Conservation (phyloP, 2,329 filamentous ascomycete species). For the Cylindrodendrum hubeiense region DNA sequence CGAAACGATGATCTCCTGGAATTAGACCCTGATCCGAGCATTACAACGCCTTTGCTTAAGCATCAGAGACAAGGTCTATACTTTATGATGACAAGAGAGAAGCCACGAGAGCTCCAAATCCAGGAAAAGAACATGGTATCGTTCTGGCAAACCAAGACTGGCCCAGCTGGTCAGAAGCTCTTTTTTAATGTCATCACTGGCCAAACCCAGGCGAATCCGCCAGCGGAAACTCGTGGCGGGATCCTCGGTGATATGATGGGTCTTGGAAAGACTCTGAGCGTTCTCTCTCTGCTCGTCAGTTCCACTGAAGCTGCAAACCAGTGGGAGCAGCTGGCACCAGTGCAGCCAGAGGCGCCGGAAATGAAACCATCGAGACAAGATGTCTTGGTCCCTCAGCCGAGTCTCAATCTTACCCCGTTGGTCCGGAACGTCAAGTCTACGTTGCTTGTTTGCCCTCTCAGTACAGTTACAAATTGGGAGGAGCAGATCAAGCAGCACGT, state of each 20-base stretch:
- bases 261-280: slow-evolving; percentile 87
- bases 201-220: slow-evolving; percentile 68
- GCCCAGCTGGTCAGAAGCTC: slow-evolving; percentile 63
- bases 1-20: slow-evolving; percentile 81
- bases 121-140: slow-evolving; percentile 75
- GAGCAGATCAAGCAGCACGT: slow-evolving; percentile 90
- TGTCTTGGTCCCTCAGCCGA: slow-evolving; percentile 49
- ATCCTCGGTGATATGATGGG: slow-evolving; percentile 91
- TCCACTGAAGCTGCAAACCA: slow-evolving; percentile 71
- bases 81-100: slow-evolving; percentile 87
- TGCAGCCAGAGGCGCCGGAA: slow-evolving; percentile 59
- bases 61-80: slow-evolving; percentile 93
- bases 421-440: slow-evolving; percentile 81
- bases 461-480: slow-evolving; percentile 94
- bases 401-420: slow-evolving; percentile 64
- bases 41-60: slow-evolving; percentile 78
- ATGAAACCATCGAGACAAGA: slow-evolving; percentile 52
- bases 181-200: slow-evolving; percentile 92
- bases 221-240: slow-evolving; percentile 77
- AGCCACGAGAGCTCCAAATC: slow-evolving; percentile 68
- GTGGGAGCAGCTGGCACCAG: slow-evolving; percentile 70
- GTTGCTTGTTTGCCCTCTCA: slow-evolving; percentile 88
- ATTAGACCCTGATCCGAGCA: slow-evolving; percentile 72
- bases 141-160: slow-evolving; percentile 78
- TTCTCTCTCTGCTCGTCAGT: slow-evolving; percentile 80